These are phyloP conservation scores for Phytophthora nicotianae DNA, from an alignment of 352 stramenopile species.

Conservation along the genomic window DNA sequence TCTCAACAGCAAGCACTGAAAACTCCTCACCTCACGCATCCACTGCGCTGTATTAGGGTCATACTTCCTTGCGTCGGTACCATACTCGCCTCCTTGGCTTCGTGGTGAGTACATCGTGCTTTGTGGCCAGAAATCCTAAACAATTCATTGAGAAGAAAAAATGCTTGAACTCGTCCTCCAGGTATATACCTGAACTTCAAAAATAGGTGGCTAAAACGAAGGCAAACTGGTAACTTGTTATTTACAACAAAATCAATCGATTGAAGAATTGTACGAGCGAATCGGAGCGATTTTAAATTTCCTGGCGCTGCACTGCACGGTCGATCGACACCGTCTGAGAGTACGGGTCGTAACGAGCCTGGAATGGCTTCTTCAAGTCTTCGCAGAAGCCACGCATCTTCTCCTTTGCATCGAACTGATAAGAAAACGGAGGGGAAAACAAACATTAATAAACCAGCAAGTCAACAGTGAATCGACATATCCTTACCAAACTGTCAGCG, in stretches of 20 bases:
- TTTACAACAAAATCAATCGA: background rate
- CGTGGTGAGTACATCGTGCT: constrained; percentile 43
- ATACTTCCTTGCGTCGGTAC: constrained; percentile 48
- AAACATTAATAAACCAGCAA: background rate
- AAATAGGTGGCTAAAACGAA: too few species aligned
- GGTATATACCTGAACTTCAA: constrained; percentile 15
- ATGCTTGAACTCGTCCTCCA: constrained; percentile 24
- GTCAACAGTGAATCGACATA: background rate
- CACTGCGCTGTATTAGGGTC: constrained; percentile 58
- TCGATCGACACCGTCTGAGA: constrained; percentile 86
- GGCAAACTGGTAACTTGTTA: too few species aligned
- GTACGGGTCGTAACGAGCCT: constrained; percentile 95
- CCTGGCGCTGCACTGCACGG: constrained; percentile 68
- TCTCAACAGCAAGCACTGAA: background rate
- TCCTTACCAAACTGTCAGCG: constrained; percentile 90
- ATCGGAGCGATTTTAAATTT: constrained; percentile 31
- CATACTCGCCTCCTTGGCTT: constrained; percentile 28
- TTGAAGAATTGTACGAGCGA: background rate
- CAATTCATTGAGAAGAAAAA: constrained; percentile 14
- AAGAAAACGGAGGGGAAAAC: too few species aligned
- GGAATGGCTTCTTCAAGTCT: constrained; percentile 94
- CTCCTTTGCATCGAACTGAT: constrained; percentile 89
- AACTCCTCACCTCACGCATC: constrained; percentile 60
- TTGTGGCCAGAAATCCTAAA: constrained; percentile 22
- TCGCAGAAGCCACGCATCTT: constrained; percentile 96